Evolutionary conservation across 2,329 filamentous ascomycete genomes (phyloP), one percentile per base, ranked within the genome.

Genomic region (Curvularia hawaiiensis): DNA sequence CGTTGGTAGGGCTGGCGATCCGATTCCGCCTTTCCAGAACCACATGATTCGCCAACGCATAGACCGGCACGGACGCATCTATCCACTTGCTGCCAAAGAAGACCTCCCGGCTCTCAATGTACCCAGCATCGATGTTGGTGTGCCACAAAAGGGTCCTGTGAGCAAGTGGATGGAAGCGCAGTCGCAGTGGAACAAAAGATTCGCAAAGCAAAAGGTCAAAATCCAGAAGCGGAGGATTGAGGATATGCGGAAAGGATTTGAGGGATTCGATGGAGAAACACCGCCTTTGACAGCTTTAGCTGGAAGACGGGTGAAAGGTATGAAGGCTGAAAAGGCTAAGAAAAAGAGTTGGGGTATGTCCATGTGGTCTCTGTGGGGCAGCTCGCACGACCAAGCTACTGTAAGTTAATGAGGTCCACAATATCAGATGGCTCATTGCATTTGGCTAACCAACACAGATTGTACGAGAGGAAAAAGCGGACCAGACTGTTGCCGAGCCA

Each of bases 41-140:
- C 88, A 96, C 74, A 97, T 98, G 93, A 93, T 99, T 60, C 89
- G 95, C 9, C 92, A 99, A 74, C 83, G 90, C 28, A 88, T 98
- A 20, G 90, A 91, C 59, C 83, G 90, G 1, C 87, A 94, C 70
- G 95, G 95, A 5, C 82, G 84, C 12, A 88, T 93, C 22, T 87
- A 88, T 57, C 83, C 86, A 0, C 81, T 99, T 5, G 82, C 85
- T 0, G 82, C 87, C 0, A 82, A 86, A 20, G 79, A 83, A 0
- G 85, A 91, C 3, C 81, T 97, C 0, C 82, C 85, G 0, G 83
- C 90, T 64, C 63, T 97, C 77, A 78, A 87, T 65, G 78, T 96
- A 20, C 78, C 85, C 1, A 79, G 83, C 1, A 79, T 83, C 6
- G 83, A 89, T 0, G 84, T 98, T 22, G 94, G 95, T 12, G 84